Evolutionary conservation across 106 monocot species (phyloP), one percentile per base, ranked within the genome.

Genomic region (Ottelia alismoides): DNA sequence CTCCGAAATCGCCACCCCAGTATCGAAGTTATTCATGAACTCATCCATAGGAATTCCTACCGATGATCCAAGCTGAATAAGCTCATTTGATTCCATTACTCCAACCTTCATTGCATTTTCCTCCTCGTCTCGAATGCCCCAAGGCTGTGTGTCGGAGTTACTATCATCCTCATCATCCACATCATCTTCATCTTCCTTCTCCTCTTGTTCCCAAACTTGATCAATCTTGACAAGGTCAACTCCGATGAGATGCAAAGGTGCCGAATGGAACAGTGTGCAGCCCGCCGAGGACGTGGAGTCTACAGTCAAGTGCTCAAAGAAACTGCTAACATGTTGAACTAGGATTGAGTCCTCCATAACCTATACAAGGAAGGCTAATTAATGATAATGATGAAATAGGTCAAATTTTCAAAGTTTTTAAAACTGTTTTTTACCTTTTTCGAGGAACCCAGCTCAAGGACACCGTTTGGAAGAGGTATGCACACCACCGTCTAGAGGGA

Each of bases 391-490:
- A 12, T 20, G 19, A 20, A 20, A 17, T 12, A 10, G 3, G 3
- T 49, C 48, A 17, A 49, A 5, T 17, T 49, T 17, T 3, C 19
- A 20, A 49, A 49, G 20, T n/a, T n/a, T n/a, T n/a, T n/a, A n/a
- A n/a, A n/a, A n/a, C n/a, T n/a, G n/a, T n/a, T n/a, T n/a, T n/a
- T n/a, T 11, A 75, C 92, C 73, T 66, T 79, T 17, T 82, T 69
- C 24, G 69, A 74, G 7, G 70, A 76, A n/a, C 92, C 92, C 47
- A 92, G 65, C 65, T 92, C 92, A 45, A 92, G 73, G 22, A 92
- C 71, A 17, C 86, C 85, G 45, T 86, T 68, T 45, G 50, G 51
- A 12, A 92, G 30, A 5, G 92, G 92, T 56, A 92, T 86, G 68
- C 86, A 92, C 11, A 79, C 56, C 20, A 92, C 74, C 49, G 92